Evolutionary conservation across 1,284 basidiomycete genomes (phyloP).

Genomic region (Austroboletus novae-zelandiae): DNA sequence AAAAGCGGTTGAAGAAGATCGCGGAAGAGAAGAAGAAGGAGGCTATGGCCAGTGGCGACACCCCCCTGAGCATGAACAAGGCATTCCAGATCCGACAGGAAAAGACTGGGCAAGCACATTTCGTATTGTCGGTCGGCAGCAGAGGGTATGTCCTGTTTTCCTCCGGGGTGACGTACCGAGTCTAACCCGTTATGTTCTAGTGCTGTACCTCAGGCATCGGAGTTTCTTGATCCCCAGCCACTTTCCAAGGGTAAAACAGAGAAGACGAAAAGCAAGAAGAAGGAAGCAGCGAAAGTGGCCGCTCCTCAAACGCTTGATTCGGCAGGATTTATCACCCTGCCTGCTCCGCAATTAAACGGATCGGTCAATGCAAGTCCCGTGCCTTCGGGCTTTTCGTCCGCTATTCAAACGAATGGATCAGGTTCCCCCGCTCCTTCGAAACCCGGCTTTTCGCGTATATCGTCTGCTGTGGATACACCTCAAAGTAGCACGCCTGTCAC

Average conservation of each 20-base stretch:
- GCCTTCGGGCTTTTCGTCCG: constrained; percentile 38
- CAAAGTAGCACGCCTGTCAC: constrained; percentile 52
- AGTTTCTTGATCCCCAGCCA: constrained; percentile 75
- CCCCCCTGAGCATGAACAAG: constrained; percentile 86
- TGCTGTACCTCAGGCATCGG: constrained; percentile 75
- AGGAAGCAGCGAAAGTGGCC: constrained; percentile 54
- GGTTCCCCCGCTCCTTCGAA: constrained; percentile 63
- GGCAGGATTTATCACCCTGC: constrained; percentile 68
- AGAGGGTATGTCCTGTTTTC: constrained; percentile 62
- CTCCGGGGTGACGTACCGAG: neutral
- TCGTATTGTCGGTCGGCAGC: constrained; percentile 91
- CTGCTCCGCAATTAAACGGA: constrained; percentile 50
- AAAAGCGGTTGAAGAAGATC: constrained; percentile 91
- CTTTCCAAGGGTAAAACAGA: constrained; percentile 73
- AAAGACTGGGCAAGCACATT: constrained; percentile 91
- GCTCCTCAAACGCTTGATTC: constrained; percentile 45
- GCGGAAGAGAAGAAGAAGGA: constrained; percentile 90
- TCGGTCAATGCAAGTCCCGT: constrained; percentile 41
- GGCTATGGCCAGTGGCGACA: constrained; percentile 91
- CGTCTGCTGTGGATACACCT: constrained; percentile 50
- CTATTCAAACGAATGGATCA: constrained; percentile 36
- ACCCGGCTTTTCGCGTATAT: constrained; percentile 76
- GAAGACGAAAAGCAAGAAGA: constrained; percentile 74
- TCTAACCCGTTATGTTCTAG: constrained; percentile 37
- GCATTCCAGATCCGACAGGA: constrained; percentile 90